Percentiles rank a stretch among this genome's conserved stretches.
phyloP scores from a whole-genome alignment of 352 stramenopile genomes.

The Pythium biforme region DNA sequence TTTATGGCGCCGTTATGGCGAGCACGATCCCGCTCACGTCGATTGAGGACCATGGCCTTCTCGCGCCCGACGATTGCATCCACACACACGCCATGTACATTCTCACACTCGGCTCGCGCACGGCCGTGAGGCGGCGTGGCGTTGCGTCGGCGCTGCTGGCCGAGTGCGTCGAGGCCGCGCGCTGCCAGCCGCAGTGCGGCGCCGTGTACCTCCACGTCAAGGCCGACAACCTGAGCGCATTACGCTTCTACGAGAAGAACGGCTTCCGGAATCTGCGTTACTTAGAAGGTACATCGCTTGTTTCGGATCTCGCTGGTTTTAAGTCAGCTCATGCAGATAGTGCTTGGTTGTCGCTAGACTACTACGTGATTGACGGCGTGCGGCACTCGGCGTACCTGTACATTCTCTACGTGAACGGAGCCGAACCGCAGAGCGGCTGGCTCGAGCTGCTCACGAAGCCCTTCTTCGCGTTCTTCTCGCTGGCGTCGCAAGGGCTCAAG shows the following conservation, averaged over 20 bases:
- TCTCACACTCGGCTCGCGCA: constrained; percentile 91
- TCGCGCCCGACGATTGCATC: constrained; percentile 49
- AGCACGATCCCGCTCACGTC: constrained; percentile 81
- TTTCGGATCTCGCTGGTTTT: too few relatives aligned
- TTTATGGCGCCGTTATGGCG: constrained; percentile 91
- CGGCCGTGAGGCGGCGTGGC: constrained; percentile 81
- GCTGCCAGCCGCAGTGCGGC: constrained; percentile 74
- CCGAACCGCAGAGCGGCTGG: constrained; percentile 55
- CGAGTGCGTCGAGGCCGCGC: constrained; percentile 86
- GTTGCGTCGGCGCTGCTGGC: constrained; percentile 91
- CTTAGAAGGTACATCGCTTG: constrained; percentile 71
- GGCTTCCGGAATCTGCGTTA: constrained; percentile 92
- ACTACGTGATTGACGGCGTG: constrained; percentile 84
- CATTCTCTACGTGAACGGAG: constrained; percentile 84
- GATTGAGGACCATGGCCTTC: constrained; percentile 59
- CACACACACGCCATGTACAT: constrained; percentile 95
- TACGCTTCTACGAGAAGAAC: constrained; percentile 96
- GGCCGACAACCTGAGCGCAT: constrained; percentile 91
- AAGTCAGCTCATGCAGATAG: not conserved
- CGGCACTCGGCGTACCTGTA: constrained; percentile 85
- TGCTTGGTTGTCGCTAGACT: constrained; percentile 43
- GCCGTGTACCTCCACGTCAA: constrained; percentile 97
- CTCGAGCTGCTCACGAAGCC: constrained; percentile 40
- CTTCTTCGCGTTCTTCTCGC: constrained; percentile 52
- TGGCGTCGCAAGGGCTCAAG: constrained; percentile 66